Base-by-base conservation (phyloP, 2,329 filamentous ascomycete species). In the Fusarium albosuccineum region DNA sequence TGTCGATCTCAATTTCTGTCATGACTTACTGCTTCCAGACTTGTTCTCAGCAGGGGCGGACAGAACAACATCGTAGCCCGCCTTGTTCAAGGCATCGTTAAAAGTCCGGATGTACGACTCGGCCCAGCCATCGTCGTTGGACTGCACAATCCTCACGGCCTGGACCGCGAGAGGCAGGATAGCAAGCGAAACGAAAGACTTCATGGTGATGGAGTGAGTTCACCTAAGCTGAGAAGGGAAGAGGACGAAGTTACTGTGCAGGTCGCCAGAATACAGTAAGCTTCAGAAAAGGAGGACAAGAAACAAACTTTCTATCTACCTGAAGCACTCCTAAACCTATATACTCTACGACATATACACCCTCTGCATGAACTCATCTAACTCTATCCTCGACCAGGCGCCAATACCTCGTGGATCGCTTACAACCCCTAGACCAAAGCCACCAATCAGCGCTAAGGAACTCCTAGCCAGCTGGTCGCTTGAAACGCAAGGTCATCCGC, bases 91-190 rank as follows among this genome's bases (percentile, higher is more conserved):
- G 11, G 82, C 80, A 53, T 86, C 77, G 77, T 90, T 86, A 52
- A 92, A 80, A 0, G 83, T 82, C 14, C 90, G 85, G 50, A 90
- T 79, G 71, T 92, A 91, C 40, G 84, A 83, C 78, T 92, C 90
- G 6, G 90, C 89, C 91, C 91, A 92, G 34, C 91, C 90, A 73
- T 92, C 91, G 67, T 92, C 90, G 76, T 92, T 92, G 67, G 85
- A 85, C 58, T 90, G 87, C 55, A 92, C 74, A 71, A 90, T 86
- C 68, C 87, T 87, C 45, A 84, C 66, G 33, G 64, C 75, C 56
- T 78, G 75, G 1, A 66, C 75, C 8, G 70, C 73, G 41, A 77
- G 69, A 27, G 69, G 67, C 36, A 74, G 46, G 41, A 75, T 44
- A 30, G 66, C 66, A 29, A 74, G 29, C 14, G 66, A 63, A 48